These are phyloP conservation scores for Pseudogymnoascus sp. DNA, from an alignment of 2,329 filamentous ascomycete genomes.

Conservation along the genomic window DNA sequence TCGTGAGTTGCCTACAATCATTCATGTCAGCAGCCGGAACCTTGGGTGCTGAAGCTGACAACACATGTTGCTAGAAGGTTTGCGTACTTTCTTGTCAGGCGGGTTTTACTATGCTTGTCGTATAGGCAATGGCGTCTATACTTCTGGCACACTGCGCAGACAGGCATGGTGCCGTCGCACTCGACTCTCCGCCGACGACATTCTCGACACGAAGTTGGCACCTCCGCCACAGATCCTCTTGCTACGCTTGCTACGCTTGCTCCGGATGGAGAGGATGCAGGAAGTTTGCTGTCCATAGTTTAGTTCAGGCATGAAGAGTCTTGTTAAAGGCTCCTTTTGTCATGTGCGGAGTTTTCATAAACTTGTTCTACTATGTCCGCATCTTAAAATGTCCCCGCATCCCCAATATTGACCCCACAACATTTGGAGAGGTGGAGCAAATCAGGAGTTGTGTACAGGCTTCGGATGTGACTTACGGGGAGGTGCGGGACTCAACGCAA, in stretches of 20 bases:
- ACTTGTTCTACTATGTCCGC: not conserved
- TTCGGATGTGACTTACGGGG: not conserved
- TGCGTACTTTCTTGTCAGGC: conserved; percentile 4
- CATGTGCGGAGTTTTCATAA: conserved; percentile 1
- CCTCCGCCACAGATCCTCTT: not conserved
- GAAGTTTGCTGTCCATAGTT: conserved; percentile 1
- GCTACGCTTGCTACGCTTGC: not conserved
- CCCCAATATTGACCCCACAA: not conserved
- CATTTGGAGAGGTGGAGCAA: not conserved
- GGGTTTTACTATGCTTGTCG: conserved; percentile 9
- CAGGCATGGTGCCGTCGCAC: conserved; percentile 7
- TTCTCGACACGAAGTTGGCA: conserved; percentile 7
- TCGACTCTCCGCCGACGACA: conserved; percentile 1
- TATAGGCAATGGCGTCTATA: conserved; percentile 8
- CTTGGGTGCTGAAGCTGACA: not conserved
- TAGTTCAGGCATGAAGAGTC: not conserved
- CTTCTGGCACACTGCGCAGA: conserved; percentile 5
- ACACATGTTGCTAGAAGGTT: not conserved
- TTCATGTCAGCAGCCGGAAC: not conserved
- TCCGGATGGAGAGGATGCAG: not conserved
- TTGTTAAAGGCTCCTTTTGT: not conserved
- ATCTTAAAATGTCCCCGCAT: not conserved
- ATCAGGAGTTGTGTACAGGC: not conserved
- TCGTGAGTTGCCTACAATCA: conserved; percentile 5
- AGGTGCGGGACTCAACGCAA: not conserved